Percentiles rank a stretch among this genome's conserved stretches.
phyloP scores from a whole-genome alignment of 148 eudicot species.

The Silene latifolia region DNA sequence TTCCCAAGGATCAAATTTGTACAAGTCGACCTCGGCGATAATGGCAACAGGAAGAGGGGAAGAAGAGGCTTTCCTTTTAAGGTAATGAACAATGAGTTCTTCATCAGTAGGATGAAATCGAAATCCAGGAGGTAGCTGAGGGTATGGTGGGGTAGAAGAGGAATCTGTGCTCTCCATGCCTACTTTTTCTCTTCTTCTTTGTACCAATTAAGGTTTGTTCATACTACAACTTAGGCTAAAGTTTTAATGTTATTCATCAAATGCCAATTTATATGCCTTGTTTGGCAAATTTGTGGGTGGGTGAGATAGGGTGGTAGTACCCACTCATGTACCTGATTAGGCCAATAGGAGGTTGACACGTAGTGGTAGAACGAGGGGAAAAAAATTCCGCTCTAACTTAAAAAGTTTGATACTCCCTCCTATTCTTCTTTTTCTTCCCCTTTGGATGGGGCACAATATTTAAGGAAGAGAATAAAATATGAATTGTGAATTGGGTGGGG shows the following conservation, averaged over 20 bases:
- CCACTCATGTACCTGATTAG: conserved; percentile 21
- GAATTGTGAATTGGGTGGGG: no score
- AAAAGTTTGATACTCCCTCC: no score
- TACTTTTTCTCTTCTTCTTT: not conserved
- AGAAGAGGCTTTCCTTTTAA: conserved; percentile 45
- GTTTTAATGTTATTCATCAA: conserved; percentile 16
- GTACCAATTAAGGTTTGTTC: conserved; percentile 1
- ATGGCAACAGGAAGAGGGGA: conserved; percentile 52
- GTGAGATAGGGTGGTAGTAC: conserved; percentile 19
- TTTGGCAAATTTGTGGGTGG: conserved; percentile 23
- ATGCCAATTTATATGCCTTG: conserved; percentile 13
- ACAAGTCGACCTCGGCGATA: conserved; percentile 59
- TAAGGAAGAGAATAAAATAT: no score
- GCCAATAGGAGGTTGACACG: conserved; percentile 20
- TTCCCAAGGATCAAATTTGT: conserved; percentile 69
- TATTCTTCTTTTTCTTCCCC: no score
- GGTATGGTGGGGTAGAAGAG: conserved; percentile 37
- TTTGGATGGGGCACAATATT: no score
- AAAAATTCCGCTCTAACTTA: no score
- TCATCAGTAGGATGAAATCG: conserved; percentile 64
- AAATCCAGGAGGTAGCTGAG: conserved; percentile 51
- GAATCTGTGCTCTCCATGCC: conserved; percentile 56
- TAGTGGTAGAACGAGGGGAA: no score
- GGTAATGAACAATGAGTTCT: conserved; percentile 60
- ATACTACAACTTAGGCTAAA: conserved; percentile 3